phyloP scores from a whole-genome alignment of 192 early-diverging fungal species.

The Gamsiella multidivaricata region DNA sequence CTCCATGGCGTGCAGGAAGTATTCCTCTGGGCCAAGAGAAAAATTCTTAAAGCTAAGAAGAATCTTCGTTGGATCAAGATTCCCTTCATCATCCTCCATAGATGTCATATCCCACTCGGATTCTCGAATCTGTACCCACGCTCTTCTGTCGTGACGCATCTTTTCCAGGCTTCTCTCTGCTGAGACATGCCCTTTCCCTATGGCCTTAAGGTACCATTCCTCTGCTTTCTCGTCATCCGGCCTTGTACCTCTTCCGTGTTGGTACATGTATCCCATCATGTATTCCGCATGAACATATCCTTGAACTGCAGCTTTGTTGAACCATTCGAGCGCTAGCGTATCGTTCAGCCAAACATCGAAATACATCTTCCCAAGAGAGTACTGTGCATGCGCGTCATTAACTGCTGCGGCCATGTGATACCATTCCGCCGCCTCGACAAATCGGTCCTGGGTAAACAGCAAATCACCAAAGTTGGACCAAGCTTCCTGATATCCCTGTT shows the following conservation, averaged over 20 bases:
- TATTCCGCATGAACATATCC: constrained; percentile 5
- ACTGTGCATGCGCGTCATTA: constrained; percentile 4
- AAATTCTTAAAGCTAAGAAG: neutral
- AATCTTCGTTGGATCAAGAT: neutral
- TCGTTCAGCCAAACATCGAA: neutral
- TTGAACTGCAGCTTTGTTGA: constrained; percentile 11
- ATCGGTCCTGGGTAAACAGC: neutral
- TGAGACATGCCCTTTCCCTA: constrained; percentile 3
- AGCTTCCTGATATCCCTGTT: constrained; percentile 2
- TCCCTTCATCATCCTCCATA: neutral
- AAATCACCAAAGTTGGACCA: constrained; percentile 5
- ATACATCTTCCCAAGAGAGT: constrained; percentile 7
- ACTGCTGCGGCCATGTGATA: neutral
- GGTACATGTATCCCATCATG: constrained; percentile 1
- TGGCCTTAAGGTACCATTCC: neutral
- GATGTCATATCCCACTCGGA: neutral
- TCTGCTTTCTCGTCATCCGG: neutral
- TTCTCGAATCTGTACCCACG: neutral
- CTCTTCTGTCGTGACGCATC: neutral
- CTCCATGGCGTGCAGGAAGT: neutral
- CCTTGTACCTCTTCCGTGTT: neutral
- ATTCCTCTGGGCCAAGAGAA: neutral
- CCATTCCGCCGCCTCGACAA: constrained; percentile 2
- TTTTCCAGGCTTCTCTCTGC: neutral
- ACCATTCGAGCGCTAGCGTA: constrained; percentile 1